A percentile compares a stretch with the other conserved stretches of the same genome.
phyloP scores from a whole-genome alignment of 2,329 filamentous ascomycete genomes.

The Ceratocystis colombiana region DNA sequence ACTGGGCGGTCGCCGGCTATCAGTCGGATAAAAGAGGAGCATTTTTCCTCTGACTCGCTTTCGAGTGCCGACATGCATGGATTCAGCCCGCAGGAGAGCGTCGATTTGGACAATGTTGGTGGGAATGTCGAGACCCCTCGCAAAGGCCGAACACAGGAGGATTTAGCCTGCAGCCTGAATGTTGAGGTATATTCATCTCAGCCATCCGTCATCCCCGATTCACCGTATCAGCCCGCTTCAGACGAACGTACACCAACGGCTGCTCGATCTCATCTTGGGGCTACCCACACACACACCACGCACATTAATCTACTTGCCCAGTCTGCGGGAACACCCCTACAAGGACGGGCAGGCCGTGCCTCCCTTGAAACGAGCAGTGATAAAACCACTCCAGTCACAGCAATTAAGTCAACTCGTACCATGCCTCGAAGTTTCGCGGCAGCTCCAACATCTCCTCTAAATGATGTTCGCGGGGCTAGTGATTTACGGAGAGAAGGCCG shows the following conservation, averaged over 20 bases:
- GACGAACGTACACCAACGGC: constrained; percentile 3
- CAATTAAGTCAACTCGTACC: background rate
- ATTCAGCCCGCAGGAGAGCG: constrained; percentile 20
- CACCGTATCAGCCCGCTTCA: constrained; percentile 5
- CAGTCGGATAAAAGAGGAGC: constrained; percentile 21
- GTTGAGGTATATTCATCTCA: constrained; percentile 22
- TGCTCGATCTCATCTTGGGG: background rate
- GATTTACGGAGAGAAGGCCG: background rate
- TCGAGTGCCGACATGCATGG: constrained; percentile 1
- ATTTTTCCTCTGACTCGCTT: background rate
- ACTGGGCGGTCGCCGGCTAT: background rate
- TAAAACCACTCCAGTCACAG: background rate
- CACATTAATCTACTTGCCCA: background rate
- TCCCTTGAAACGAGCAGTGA: background rate
- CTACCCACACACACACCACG: background rate
- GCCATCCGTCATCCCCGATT: constrained; percentile 21
- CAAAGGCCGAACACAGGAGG: constrained; percentile 3
- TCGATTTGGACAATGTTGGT: constrained; percentile 16
- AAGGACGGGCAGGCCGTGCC: background rate
- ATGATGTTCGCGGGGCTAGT: background rate
- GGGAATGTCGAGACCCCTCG: constrained; percentile 15
- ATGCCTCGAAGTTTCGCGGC: background rate
- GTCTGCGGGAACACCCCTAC: background rate
- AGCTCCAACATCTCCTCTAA: background rate
- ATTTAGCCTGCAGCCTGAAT: constrained; percentile 19